phyloP scores from a whole-genome alignment of 2,329 filamentous ascomycete genomes.

The Elsinoe ampelina region DNA sequence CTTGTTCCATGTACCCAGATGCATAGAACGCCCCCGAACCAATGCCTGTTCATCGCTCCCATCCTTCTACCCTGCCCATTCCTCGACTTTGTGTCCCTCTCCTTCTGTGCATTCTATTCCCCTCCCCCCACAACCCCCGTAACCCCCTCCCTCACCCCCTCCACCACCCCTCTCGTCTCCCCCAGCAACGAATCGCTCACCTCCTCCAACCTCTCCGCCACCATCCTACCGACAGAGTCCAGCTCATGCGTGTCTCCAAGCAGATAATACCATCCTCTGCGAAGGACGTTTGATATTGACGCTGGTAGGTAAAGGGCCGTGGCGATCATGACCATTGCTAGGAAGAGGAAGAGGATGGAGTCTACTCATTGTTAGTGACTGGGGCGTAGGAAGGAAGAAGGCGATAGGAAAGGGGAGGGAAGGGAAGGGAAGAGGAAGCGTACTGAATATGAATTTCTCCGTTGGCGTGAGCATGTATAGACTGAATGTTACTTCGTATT shows the following conservation, averaged over 20 bases:
- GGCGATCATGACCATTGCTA: constrained; percentile 77
- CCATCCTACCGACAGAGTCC: not conserved
- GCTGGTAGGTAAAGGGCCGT: constrained; percentile 87
- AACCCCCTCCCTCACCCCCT: constrained; percentile 11
- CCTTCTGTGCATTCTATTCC: not conserved
- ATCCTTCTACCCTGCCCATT: not conserved
- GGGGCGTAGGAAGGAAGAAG: not conserved
- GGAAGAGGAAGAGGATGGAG: constrained; percentile 81
- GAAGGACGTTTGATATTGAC: constrained; percentile 72
- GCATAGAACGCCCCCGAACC: not conserved
- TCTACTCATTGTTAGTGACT: constrained; percentile 46
- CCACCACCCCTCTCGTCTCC: constrained; percentile 18
- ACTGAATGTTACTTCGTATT: constrained; percentile 94
- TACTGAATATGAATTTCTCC: constrained; percentile 97
- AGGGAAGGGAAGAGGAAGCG: constrained; percentile 29
- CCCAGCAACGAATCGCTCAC: constrained; percentile 16
- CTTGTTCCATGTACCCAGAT: not conserved
- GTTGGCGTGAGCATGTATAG: constrained; percentile 95
- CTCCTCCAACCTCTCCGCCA: constrained; percentile 12
- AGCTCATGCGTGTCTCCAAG: constrained; percentile 44
- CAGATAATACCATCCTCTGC: constrained; percentile 90
- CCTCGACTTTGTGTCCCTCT: not conserved
- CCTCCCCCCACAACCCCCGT: not conserved
- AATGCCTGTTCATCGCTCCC: not conserved
- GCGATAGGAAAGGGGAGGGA: not conserved